These are phyloP conservation scores for Cladosporium velox DNA, from an alignment of 2,329 filamentous ascomycete genomes.

Conservation along the genomic window DNA sequence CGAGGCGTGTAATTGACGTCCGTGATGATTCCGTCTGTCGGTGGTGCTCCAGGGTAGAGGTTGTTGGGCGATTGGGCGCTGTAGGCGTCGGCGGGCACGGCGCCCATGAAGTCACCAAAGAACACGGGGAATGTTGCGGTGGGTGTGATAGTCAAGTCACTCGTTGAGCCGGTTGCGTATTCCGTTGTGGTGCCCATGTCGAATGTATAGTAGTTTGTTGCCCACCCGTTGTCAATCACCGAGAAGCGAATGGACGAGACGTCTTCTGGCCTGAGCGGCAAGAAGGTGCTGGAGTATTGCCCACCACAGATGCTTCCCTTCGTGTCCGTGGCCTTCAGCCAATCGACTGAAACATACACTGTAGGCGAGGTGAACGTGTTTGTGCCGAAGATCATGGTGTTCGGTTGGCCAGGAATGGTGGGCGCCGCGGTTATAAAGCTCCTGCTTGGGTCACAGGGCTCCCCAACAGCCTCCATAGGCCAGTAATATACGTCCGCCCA, in stretches of 20 bases:
- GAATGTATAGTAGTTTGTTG: neutral
- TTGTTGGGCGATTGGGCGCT: neutral
- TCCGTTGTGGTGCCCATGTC: neutral
- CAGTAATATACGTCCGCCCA: constrained; percentile 8
- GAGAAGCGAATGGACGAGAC: neutral
- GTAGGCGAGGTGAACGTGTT: neutral
- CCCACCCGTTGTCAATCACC: neutral
- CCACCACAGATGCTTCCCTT: neutral
- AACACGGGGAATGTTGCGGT: neutral
- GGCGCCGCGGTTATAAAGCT: constrained; percentile 10
- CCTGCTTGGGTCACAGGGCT: constrained; percentile 4
- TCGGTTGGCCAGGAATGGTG: neutral
- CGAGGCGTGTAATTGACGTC: neutral
- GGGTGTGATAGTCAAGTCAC: neutral
- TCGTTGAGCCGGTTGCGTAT: neutral
- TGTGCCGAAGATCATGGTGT: neutral
- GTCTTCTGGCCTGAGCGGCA: neutral
- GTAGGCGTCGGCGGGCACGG: neutral
- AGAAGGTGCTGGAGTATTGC: neutral
- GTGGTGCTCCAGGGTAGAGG: neutral
- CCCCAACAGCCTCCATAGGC: constrained; percentile 3
- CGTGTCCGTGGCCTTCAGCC: neutral
- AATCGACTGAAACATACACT: neutral
- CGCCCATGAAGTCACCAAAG: neutral
- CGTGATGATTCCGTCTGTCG: neutral